Percentiles rank a stretch among this genome's conserved stretches.
phyloP scores from a whole-genome alignment of 768 basidiomycete species.

The Suillus occidentalis region DNA sequence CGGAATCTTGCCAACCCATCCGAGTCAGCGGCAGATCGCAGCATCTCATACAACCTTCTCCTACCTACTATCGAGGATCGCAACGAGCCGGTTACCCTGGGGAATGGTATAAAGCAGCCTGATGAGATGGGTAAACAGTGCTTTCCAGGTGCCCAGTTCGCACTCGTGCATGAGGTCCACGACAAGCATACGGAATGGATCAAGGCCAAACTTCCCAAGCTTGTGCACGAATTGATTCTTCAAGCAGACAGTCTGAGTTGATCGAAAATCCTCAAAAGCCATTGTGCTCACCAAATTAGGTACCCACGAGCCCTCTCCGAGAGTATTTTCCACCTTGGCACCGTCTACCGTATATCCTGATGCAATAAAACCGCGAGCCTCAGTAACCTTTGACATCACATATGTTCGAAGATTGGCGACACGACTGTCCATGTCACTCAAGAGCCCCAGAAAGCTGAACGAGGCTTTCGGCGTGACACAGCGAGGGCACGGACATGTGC shows the following conservation, averaged over 20 bases:
- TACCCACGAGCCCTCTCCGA: neutral
- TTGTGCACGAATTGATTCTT: neutral
- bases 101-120: neutral
- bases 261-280: neutral
- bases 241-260: neutral
- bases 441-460: neutral
- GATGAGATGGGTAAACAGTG: neutral
- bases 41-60: too few species aligned
- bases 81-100: neutral
- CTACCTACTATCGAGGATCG: neutral
- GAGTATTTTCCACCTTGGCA: too few species aligned
- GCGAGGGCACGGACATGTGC: too few species aligned
- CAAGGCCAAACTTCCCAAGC: neutral
- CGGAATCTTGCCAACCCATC: constrained; percentile 24
- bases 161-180: neutral
- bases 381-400: neutral
- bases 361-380: neutral
- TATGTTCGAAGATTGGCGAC: neutral
- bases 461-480: neutral
- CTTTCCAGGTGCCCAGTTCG: neutral
- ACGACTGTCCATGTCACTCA: neutral
- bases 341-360: too few species aligned
- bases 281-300: neutral
- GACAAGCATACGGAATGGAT: neutral
- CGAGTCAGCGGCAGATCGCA: neutral